phyloP scores from a whole-genome alignment of 257 asterid species.

The Solanum verrucosum region DNA sequence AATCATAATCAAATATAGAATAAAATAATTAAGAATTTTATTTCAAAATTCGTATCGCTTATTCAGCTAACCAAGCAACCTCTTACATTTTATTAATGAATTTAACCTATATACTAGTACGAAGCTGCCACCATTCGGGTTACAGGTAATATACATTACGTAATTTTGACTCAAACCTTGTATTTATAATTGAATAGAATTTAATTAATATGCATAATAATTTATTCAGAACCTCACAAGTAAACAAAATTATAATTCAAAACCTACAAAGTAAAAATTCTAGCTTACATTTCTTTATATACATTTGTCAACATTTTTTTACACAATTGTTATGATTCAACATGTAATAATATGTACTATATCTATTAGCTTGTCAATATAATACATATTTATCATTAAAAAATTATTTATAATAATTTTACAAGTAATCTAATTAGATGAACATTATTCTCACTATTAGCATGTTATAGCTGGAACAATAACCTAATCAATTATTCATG shows the following conservation, averaged over 20 bases:
- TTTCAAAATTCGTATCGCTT: not conserved
- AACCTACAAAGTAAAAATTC: not conserved
- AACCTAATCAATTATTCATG: not conserved
- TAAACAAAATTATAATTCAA: not conserved
- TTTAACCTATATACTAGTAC: not conserved
- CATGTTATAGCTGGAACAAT: not conserved
- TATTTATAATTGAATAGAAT: not conserved
- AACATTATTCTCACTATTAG: not conserved
- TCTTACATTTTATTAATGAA: not conserved
- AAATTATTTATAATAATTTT: not conserved
- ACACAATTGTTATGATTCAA: not conserved
- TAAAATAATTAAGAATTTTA: not conserved
- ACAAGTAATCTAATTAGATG: not conserved
- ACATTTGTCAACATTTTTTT: not conserved
- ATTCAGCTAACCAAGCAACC: not conserved
- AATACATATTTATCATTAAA: not conserved
- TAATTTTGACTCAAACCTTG: not conserved
- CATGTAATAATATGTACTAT: not conserved
- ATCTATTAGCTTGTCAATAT: not conserved
- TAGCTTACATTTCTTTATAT: not conserved
- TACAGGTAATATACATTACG: too few relatives aligned
- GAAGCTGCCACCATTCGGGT: fast-evolving
- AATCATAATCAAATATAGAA: not conserved
- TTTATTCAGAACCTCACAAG: not conserved
- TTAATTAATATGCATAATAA: not conserved